Conservation (phyloP, 352 stramenopile genomes). For the Globisporangium orthogonon region DNA sequence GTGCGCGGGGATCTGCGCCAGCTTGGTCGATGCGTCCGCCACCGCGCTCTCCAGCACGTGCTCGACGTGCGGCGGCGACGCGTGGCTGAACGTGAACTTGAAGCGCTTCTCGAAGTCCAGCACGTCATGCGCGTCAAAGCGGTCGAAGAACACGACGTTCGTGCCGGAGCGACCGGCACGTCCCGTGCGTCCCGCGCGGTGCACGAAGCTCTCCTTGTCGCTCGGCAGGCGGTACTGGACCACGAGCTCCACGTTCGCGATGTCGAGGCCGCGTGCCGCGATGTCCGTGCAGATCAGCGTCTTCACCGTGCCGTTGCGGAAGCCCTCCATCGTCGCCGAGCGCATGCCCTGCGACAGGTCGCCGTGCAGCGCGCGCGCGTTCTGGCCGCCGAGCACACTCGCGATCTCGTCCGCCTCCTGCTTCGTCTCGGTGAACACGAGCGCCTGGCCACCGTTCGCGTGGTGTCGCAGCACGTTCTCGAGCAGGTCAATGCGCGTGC, state of each 20-base stretch:
- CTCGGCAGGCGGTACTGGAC: conserved; percentile 92
- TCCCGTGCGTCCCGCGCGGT: conserved; percentile 88
- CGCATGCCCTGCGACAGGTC: conserved; percentile 80
- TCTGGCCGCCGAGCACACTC: conserved; percentile 62
- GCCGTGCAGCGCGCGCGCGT: conserved; percentile 63
- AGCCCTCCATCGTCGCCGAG: conserved; percentile 95
- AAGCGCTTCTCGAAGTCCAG: conserved; percentile 71
- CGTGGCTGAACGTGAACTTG: conserved; percentile 68
- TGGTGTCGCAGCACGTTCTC: conserved; percentile 65
- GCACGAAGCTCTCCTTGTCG: conserved; percentile 94
- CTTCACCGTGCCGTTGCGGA: conserved; percentile 92
- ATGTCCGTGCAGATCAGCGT: conserved; percentile 91
- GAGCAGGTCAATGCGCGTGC: conserved; percentile 53
- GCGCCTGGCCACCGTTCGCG: conserved; percentile 69
- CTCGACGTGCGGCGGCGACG: conserved; percentile 44
- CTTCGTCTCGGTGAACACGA: conserved; percentile 98
- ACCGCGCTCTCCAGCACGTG: conserved; percentile 54
- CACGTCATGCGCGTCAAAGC: conserved; percentile 54
- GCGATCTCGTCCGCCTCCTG: conserved; percentile 93
- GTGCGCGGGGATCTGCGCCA: conserved; percentile 38
- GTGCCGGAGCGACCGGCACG: conserved; percentile 76
- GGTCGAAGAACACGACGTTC: conserved; percentile 86
- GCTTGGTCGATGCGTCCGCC: conserved; percentile 43
- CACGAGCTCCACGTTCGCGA: conserved; percentile 88
- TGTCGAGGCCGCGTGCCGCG: conserved; percentile 85